Base-by-base conservation (phyloP, 495 filamentous ascomycete species). In the Aspergillus funiculosus region DNA sequence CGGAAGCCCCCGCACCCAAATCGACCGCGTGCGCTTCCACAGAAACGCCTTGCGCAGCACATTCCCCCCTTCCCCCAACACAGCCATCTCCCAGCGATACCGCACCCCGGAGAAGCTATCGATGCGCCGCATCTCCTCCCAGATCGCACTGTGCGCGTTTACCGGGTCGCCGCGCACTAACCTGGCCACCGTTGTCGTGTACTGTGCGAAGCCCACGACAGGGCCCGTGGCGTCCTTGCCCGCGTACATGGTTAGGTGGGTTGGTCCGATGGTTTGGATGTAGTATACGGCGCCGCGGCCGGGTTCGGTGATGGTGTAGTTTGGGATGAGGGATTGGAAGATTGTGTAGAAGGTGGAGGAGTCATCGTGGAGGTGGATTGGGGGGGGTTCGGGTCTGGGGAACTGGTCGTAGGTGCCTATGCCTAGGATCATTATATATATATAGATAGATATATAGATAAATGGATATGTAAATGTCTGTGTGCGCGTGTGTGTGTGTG, bases 291-390 rank as follows among this genome's bases (percentile, higher is more conserved):
- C 19, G 4, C 22, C 7, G 3, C 36, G 6, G 19, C 25, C 36
- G 11, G 8, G 19, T 11, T 25, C 9, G 18, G 21, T 25, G 20
- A 39, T 39, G 36, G 36, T 39, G 20, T 39, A 39, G 21, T 39
- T 39, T 5, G 36, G 36, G 2, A 24, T 39, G 19, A 24, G 21
- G 11, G 36, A 39, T n/a, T 39, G 36, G 36, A 26, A 39, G 18
- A 39, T 25, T 4, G 36, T 39, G 36, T 39, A 39, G 18, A 39
- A 22, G 27, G 18, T n/a, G 31, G 39, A 50, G 18, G 8, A 31
- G 8, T 34, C 11, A 29, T 22, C 39, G 40, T 7, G n/a, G 36
- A 4, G 18, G n/a, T n/a, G n/a, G n/a, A n/a, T n/a, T n/a, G n/a
- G n/a, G n/a, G n/a, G n/a, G n/a, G n/a, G n/a, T n/a, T n/a, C n/a